Base-by-base conservation (phyloP, 371 early-diverging fungal genomes). In the Basidiobolus heterosporus region DNA sequence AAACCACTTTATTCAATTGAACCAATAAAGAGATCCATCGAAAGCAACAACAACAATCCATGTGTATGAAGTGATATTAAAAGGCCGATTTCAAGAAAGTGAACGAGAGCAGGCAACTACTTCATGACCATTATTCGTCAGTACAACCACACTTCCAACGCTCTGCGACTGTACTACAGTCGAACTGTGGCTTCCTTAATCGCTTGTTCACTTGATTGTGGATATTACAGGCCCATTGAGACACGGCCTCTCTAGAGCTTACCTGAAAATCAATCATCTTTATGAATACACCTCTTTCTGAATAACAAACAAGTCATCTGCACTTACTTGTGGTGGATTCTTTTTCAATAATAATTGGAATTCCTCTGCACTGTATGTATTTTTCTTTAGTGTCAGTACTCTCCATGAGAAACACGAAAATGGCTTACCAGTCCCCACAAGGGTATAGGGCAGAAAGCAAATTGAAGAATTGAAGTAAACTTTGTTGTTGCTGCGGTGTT, bases 201-300 rank as follows among this genome's bases (percentile, higher is more conserved):
- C 90, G 70, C 54, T 71, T 67, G 63, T 99, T 99, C 24, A 99
- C 98, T 16, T 83, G 75, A 61, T 99, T 99, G 59, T 99, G 99
- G 43, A 88, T 74, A 5, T 72, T 64, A 65, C 99, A 99, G 13
- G 91, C 65, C 88, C 96, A 99, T 57, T 85, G 80, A 14, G 83
- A 79, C 18, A 90, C 75, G 6, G 82, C 77, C 18, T 73, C 65
- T 20, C 91, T 58, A 0, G 82, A 78, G 6, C 72, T 68, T 3
- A 78, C 76, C 41, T 44, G 17, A 19, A 41, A 18, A 13, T 6
- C 3, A 39, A n/a, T 44, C 41, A 4, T 62, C 51, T n/a, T 54
- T 56, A 15, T 40, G 11, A 14, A 24, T 21, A 13, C 3, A 44
- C n/a, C n/a, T n/a, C n/a, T n/a, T 18, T 15, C 15, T 6, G 20